Evolutionary conservation across 2,329 filamentous ascomycete species (phyloP), one percentile per base, ranked within the genome.

Genomic region (Calonectria leucothoes): DNA sequence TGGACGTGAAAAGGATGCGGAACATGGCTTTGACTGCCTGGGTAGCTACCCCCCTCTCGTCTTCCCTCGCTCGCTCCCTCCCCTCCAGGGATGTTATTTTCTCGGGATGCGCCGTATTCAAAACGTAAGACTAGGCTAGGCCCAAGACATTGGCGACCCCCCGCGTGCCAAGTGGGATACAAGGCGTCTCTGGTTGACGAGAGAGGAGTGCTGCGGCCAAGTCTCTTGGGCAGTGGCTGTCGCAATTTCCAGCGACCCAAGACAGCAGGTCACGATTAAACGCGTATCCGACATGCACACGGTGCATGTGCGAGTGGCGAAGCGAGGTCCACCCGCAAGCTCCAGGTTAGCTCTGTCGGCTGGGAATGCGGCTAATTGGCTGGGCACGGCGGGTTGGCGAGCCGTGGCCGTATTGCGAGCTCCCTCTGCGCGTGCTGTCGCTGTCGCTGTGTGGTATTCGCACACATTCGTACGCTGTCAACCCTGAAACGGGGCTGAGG

Each of bases 181-280:
- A 61, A 27, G 31, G 55, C 55, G 55, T 61, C 55, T 61, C 33
- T 61, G n/a, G 55, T 61, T 61, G 25, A 61, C 55, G 33, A 55
- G 29, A 59, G 52, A 59, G 52, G 52, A 10, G 31, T 55, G 14
- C 27, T 35, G 20, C 12, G 31, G 52, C 20, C 52, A 57, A 23
- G 20, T 25, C n/a, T 25, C 31, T 37, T 59, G 55, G 55, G 31
- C 42, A 25, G 55, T 59, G 55, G 55, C 55, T 35, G 55, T 59
- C 55, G 31, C 55, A 59, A 59, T 59, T 59, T 59, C 55, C 55
- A 59, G 55, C 33, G 55, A 11, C 51, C 55, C 55, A 59, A 59
- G 55, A 59, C 31, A 59, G 55, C 31, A 59, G 55, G 55, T 59
- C 31, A 59, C n/a, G 31, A n/a, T 59, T 59, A 59, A 59, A 59